These are phyloP conservation scores for Penicillium concentricum DNA, from an alignment of 2,329 filamentous ascomycete species.

Conservation along the genomic window DNA sequence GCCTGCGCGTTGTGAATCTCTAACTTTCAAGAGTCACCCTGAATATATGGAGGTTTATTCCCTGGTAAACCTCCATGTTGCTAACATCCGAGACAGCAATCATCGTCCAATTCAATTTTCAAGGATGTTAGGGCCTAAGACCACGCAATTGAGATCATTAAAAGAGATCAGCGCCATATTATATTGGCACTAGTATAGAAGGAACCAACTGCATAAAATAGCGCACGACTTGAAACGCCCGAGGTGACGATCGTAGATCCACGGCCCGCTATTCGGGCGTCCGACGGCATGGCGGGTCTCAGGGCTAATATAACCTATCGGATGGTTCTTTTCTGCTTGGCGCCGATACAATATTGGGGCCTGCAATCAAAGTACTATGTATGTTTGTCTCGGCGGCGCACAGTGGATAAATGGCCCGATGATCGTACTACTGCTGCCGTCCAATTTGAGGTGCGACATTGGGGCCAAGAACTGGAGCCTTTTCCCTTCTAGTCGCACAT, in stretches of 20 bases:
- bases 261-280: not conserved
- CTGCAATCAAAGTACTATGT: not conserved
- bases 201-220: not conserved
- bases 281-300: not conserved
- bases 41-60: not conserved
- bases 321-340: not conserved
- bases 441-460: not conserved
- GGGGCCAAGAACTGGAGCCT: not conserved
- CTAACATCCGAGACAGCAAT: not conserved
- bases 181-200: not conserved
- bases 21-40: not conserved
- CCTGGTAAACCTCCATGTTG: not conserved
- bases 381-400: not conserved
- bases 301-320: not conserved
- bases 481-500: not conserved
- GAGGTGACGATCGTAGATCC: not conserved
- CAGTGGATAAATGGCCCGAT: not conserved
- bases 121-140: not conserved
- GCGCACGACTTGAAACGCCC: not conserved
- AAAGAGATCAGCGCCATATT: not conserved
- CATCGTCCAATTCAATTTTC: not conserved
- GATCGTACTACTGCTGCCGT: not conserved
- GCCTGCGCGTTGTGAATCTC: not conserved
- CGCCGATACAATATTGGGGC: not conserved
- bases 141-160: too few species aligned